These are phyloP conservation scores for Mucor velutinosus DNA, from an alignment of 371 early-diverging fungal genomes.

Conservation along the genomic window DNA sequence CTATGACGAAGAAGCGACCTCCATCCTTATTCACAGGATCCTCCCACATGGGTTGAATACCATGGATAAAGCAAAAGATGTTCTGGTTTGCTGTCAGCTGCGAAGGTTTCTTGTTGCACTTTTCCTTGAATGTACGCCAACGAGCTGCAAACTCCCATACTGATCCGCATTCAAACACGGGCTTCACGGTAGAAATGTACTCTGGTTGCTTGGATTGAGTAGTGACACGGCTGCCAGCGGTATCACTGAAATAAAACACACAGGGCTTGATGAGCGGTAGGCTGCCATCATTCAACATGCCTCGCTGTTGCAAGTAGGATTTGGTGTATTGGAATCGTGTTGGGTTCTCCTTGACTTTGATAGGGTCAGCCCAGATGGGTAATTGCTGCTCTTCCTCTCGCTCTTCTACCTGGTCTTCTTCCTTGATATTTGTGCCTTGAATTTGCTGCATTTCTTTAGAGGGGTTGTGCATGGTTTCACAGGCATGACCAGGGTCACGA, in stretches of 20 bases:
- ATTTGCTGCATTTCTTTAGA: slow-evolving; percentile 2
- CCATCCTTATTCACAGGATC: slow-evolving; percentile 56
- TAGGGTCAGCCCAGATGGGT: slow-evolving; percentile 47
- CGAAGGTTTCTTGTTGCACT: slow-evolving; percentile 33
- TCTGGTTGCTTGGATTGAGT: slow-evolving; percentile 31
- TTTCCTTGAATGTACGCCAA: slow-evolving; percentile 54
- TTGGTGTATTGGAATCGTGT: slow-evolving; percentile 28
- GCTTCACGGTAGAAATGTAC: slow-evolving; percentile 52
- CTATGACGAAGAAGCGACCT: slow-evolving; percentile 44
- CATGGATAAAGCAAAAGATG: slow-evolving; percentile 57
- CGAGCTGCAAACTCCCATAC: slow-evolving; percentile 57
- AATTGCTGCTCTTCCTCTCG: background rate
- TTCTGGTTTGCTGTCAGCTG: slow-evolving; percentile 53
- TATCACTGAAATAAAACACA: slow-evolving; percentile 56
- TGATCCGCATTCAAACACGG: slow-evolving; percentile 51
- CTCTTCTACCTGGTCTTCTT: background rate
- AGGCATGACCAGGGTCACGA: slow-evolving; percentile 14
- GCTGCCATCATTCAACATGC: slow-evolving; percentile 10
- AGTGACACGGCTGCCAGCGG: slow-evolving; percentile 14
- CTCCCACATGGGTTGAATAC: slow-evolving; percentile 66
- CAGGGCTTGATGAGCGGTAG: slow-evolving; percentile 28
- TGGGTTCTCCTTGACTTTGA: slow-evolving; percentile 36
- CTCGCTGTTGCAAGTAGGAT: slow-evolving; percentile 27
- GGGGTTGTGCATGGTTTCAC: slow-evolving; percentile 19
- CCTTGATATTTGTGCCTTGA: slow-evolving; percentile 3